phyloP scores from a whole-genome alignment of 371 early-diverging fungal genomes.

The Rhizopus arrhizus region DNA sequence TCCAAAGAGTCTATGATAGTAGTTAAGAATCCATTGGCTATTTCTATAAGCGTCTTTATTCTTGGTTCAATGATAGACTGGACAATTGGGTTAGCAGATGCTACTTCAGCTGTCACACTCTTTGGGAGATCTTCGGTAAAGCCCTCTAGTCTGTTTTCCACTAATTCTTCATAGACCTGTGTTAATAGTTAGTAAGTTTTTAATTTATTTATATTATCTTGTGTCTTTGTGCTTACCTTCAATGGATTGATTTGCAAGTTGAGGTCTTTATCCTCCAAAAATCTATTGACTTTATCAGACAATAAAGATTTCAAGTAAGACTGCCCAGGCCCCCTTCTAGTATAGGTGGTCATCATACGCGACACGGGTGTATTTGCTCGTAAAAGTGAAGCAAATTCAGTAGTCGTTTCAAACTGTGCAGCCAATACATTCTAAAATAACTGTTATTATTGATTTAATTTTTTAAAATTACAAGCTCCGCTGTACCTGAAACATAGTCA shows the following conservation, averaged over 20 bases:
- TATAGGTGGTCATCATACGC: slow-evolving; percentile 97
- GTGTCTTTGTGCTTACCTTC: slow-evolving; percentile 44
- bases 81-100: slow-evolving; percentile 70
- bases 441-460: background rate
- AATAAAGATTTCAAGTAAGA: slow-evolving; percentile 88
- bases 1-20: slow-evolving; percentile 81
- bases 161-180: slow-evolving; percentile 83
- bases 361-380: slow-evolving; percentile 96
- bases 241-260: slow-evolving; percentile 91
- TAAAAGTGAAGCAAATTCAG: slow-evolving; percentile 85
- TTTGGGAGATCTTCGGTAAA: slow-evolving; percentile 47
- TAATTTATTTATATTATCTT: slow-evolving; percentile 55
- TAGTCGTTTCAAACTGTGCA: slow-evolving; percentile 88
- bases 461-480: background rate
- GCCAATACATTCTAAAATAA: slow-evolving; percentile 79
- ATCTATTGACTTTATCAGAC: slow-evolving; percentile 74
- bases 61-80: slow-evolving; percentile 77
- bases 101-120: slow-evolving; percentile 74
- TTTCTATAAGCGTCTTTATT: slow-evolving; percentile 74
- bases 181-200: slow-evolving; percentile 86
- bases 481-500: slow-evolving; percentile 93
- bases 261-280: slow-evolving; percentile 71
- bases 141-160: slow-evolving; percentile 59
- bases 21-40: slow-evolving; percentile 75
- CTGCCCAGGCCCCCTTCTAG: slow-evolving; percentile 93